Conservation (phyloP, 176 grass and related monocot species). For the Eremochloa ophiuroides region DNA sequence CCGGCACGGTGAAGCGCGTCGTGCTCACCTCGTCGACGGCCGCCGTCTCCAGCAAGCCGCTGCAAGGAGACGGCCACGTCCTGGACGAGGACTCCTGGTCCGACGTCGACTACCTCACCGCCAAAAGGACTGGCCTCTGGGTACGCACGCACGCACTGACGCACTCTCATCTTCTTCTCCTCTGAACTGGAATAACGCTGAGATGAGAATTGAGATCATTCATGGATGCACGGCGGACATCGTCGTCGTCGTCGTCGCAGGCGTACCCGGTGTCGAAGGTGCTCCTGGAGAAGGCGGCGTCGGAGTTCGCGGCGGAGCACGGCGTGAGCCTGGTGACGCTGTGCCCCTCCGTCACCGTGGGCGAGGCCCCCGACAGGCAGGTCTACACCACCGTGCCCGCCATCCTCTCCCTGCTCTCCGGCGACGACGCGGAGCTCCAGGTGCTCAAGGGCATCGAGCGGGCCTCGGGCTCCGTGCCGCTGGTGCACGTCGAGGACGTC, state of each 20-base stretch:
- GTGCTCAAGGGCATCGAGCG: conserved; percentile 6
- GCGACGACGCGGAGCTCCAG: background rate
- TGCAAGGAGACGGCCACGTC: conserved; percentile 41
- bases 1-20: conserved; percentile 60
- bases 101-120: conserved; percentile 40
- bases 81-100: conserved; percentile 69
- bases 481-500: conserved; percentile 45
- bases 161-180: background rate
- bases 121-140: conserved; percentile 35
- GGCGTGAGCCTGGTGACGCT: conserved; percentile 32
- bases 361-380: conserved; percentile 21
- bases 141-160: conserved; percentile 3
- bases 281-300: conserved; percentile 35
- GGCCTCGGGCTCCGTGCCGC: background rate
- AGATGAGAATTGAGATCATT: too few species aligned
- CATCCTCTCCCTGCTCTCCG: conserved; percentile 38
- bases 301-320: conserved; percentile 20
- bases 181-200: too few species aligned
- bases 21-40: conserved; percentile 68
- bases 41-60: conserved; percentile 30
- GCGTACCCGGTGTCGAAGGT: conserved; percentile 48
- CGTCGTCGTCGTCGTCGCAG: background rate
- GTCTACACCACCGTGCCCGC: conserved; percentile 16
- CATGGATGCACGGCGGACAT: too few species aligned
- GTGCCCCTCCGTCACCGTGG: conserved; percentile 26